A percentile compares a stretch with the other conserved stretches of the same genome.
phyloP scores from a whole-genome alignment of 2,329 filamentous ascomycete genomes.

The Phialophora chinensis region DNA sequence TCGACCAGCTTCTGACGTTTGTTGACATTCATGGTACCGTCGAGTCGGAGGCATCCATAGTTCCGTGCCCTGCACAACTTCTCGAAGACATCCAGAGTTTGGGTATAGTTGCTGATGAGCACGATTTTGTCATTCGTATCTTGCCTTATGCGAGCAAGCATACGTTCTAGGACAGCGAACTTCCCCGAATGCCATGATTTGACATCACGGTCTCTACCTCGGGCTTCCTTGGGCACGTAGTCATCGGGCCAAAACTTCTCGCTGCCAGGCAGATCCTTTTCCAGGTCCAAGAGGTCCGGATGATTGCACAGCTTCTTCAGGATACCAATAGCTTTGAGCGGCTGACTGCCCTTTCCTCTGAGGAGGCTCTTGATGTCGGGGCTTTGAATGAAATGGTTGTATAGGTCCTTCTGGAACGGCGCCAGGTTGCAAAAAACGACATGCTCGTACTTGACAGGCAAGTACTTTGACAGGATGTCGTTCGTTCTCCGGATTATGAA shows the following conservation, averaged over 20 bases:
- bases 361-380: constrained; percentile 92
- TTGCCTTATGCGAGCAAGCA: constrained; percentile 92
- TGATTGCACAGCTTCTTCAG: constrained; percentile 99
- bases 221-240: constrained; percentile 83
- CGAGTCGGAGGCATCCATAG: constrained; percentile 86
- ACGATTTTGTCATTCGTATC: constrained; percentile 99
- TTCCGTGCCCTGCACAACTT: constrained; percentile 81
- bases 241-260: constrained; percentile 82
- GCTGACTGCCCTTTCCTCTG: constrained; percentile 91
- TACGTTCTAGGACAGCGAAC: constrained; percentile 96
- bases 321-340: constrained; percentile 93
- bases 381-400: constrained; percentile 96
- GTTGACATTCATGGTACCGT: constrained; percentile 96
- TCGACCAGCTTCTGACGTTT: constrained; percentile 97
- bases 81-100: constrained; percentile 93
- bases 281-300: constrained; percentile 84
- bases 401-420: constrained; percentile 88
- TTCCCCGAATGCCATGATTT: constrained; percentile 98
- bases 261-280: constrained; percentile 83
- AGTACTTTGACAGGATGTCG: constrained; percentile 95
- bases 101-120: constrained; percentile 97
- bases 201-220: constrained; percentile 88
- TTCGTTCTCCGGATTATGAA: constrained; percentile 98
- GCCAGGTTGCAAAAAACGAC: constrained; percentile 97
- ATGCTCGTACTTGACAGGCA: constrained; percentile 98